phyloP scores from a whole-genome alignment of 1,284 basidiomycete species.

The Xanthoconium separans region DNA sequence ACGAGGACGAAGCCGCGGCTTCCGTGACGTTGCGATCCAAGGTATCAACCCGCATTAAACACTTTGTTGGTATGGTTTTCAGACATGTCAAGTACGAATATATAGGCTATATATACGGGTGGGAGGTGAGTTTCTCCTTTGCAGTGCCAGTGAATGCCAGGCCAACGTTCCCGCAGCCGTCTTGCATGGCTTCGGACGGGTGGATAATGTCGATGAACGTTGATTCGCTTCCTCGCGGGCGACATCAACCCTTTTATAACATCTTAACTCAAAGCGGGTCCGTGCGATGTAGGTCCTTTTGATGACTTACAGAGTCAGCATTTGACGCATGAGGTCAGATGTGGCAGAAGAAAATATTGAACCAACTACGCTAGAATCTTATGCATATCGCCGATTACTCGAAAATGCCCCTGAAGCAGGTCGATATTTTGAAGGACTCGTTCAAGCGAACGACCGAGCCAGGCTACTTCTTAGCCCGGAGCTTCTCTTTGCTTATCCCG shows the following conservation, averaged over 20 bases:
- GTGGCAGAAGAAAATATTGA: slow-evolving; percentile 44
- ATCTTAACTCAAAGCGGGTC: slow-evolving; percentile 40
- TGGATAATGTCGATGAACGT: slow-evolving; percentile 50
- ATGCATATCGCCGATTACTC: slow-evolving; percentile 25
- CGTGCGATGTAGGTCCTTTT: slow-evolving; percentile 39
- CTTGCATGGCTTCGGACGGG: slow-evolving; percentile 41
- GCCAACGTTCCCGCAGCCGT: slow-evolving; percentile 33
- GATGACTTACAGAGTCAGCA: not conserved
- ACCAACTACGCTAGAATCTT: slow-evolving; percentile 26
- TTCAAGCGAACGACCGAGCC: slow-evolving; percentile 20
- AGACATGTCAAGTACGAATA: slow-evolving; percentile 43
- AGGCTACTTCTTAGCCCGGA: slow-evolving; percentile 30
- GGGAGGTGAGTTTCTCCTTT: slow-evolving; percentile 45
- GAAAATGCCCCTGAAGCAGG: slow-evolving; percentile 24
- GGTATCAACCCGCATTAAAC: slow-evolving; percentile 29
- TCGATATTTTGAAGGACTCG: slow-evolving; percentile 37
- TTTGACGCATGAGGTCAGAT: slow-evolving; percentile 28
- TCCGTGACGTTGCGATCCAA: slow-evolving; percentile 30
- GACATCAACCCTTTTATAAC: slow-evolving; percentile 54
- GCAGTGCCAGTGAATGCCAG: not conserved
- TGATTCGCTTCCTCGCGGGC: slow-evolving; percentile 39
- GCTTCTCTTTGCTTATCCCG: slow-evolving; percentile 31
- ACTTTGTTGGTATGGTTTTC: slow-evolving; percentile 56
- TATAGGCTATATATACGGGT: slow-evolving; percentile 48
- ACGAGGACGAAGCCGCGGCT: slow-evolving; percentile 33